A percentile compares a stretch with the other conserved stretches of the same genome.
These are phyloP conservation scores for Nakazawaea populi DNA, from an alignment of 805 yeast genomes.

Conservation along the genomic window DNA sequence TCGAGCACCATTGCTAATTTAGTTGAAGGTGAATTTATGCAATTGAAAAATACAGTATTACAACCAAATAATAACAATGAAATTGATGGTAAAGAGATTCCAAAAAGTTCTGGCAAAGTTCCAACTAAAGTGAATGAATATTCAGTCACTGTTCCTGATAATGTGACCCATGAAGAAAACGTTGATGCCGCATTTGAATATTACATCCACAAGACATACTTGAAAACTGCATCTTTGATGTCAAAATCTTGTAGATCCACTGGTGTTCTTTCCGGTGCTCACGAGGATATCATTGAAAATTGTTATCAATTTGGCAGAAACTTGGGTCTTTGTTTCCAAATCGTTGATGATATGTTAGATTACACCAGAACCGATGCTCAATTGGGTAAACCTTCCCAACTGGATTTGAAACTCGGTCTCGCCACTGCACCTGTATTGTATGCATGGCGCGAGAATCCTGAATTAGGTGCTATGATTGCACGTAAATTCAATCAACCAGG, in stretches of 20 bases:
- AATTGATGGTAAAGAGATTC: conserved; percentile 38
- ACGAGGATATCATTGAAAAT: conserved; percentile 68
- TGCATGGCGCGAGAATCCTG: conserved; percentile 89
- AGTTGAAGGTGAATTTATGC: conserved; percentile 99
- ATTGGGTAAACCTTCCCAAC: conserved; percentile 94
- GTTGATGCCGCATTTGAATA: conserved; percentile 93
- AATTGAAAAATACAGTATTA: conserved; percentile 85
- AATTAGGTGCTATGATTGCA: conserved; percentile 74
- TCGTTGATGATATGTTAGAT: conserved; percentile 94
- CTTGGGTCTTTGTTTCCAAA: conserved; percentile 91
- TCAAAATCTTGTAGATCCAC: conserved; percentile 91
- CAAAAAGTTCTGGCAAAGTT: conserved; percentile 56
- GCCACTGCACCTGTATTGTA: conserved; percentile 95
- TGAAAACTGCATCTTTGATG: conserved; percentile 91
- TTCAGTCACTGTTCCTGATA: conserved; percentile 26
- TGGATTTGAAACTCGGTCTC: conserved; percentile 86
- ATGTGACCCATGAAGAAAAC: conserved; percentile 52
- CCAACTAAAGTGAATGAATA: conserved; percentile 57
- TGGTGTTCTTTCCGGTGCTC: conserved; percentile 86
- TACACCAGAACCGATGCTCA: conserved; percentile 82
- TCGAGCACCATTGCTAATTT: conserved; percentile 95
- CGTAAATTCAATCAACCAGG: conserved; percentile 78
- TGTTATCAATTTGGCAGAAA: conserved; percentile 91
- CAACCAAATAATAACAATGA: conserved; percentile 44
- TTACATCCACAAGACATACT: conserved; percentile 89